phyloP scores from a whole-genome alignment of 257 asterid species.

The Solanum acaule region DNA sequence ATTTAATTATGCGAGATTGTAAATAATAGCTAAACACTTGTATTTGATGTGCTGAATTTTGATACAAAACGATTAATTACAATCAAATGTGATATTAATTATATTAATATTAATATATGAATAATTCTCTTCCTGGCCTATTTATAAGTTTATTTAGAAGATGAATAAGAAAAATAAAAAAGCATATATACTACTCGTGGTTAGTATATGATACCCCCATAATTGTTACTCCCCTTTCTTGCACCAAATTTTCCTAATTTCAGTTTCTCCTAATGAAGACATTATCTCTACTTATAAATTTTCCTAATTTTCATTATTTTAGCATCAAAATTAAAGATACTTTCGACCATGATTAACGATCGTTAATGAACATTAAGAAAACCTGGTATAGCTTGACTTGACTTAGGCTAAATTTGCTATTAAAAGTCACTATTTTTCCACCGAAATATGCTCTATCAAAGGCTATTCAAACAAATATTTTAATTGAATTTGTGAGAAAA shows the following conservation, averaged over 20 bases:
- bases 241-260: not conserved
- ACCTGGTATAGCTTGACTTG: not conserved
- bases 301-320: not conserved
- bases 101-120: too few relatives aligned
- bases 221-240: not conserved
- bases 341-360: not conserved
- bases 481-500: not conserved
- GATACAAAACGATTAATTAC: not conserved
- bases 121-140: not conserved
- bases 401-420: not conserved
- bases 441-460: not conserved
- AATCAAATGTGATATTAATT: too few relatives aligned
- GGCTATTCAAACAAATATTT: rapidly evolving
- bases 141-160: not conserved
- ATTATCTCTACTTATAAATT: not conserved
- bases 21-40: not conserved
- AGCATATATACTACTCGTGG: not conserved
- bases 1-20: not conserved
- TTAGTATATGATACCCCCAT: not conserved
- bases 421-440: not conserved
- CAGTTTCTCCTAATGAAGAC: not conserved
- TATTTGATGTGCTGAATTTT: not conserved
- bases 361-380: not conserved
- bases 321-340: not conserved
- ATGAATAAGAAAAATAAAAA: not conserved